Evolutionary conservation across 164 flowering plant species (phyloP), one percentile per base, ranked within the genome.

Genomic region (Umbilicus rupestris): DNA sequence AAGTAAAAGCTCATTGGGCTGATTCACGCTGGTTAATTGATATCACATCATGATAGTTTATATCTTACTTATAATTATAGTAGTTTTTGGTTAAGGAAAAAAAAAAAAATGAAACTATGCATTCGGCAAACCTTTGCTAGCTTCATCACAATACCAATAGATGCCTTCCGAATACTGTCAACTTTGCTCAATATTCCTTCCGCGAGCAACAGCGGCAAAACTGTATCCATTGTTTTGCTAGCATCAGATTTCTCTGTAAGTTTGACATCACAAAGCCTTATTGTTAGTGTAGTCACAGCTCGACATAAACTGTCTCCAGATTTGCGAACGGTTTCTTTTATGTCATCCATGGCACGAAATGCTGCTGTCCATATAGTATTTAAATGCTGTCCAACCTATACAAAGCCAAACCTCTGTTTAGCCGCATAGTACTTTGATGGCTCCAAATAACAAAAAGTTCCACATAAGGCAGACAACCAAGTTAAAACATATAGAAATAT

Each of bases 271-370:
- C 97, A 94, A 33, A 94, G 79, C 76, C 97, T 83, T 72, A 82
- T 75, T 20, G 97, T 88, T 44, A 94, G 76, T 20, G 97, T 82
- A 65, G 83, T 81, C 33, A 91, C 68, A 65, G 90, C 76, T 65
- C 96, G 96, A 60, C 97, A 94, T 75, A 94, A 79, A 69, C 88
- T 88, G 62, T 91, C 97, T 52, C 97, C 99, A 70, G 99, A 81
- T 75, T 74, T 88, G 72, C 99, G 77, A 57, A 94, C 99, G 63
- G 97, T 89, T 70, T 94, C 99, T 78, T 94, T 94, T 73, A 94
- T 89, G 78, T 94, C 99, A 84, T 94, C 99, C 97, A 94, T 91
- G 60, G 96, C 94, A 50, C 97, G 96, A 65, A 89, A 94, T 69
- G 99, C 88, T 41, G 85, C 90, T 5, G 68, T 78, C 99, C 99